Evolutionary conservation across 192 early-diverging fungal species (phyloP), one percentile per base, ranked within the genome.

Genomic region (Coemansia sp.): DNA sequence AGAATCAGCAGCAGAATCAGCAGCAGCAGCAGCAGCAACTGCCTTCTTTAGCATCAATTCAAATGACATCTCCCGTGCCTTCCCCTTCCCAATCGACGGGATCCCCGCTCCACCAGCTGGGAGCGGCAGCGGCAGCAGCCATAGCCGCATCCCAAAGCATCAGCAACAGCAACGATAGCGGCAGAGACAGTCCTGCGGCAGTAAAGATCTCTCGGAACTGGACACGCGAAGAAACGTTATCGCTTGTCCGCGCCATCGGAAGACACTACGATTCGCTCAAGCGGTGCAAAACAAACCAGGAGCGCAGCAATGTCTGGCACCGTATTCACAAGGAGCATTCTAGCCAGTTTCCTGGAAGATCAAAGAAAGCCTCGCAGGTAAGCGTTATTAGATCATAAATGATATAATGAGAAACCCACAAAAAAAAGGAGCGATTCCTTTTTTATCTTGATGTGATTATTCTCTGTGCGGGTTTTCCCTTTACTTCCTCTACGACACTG

Each of bases 311-410:
- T 25, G 76, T 83, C 7, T 83, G 81, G 81, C 75, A 78, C 17
- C 76, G 73, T 22, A 78, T 83, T 38, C 81, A 83, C 55, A 77
- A 83, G 53, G 81, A 83, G 59, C 81, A 83, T 25, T 83, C 81
- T 40, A 67, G 69, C 49, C 76, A 75, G 70, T 83, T 83, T 50
- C 81, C 81, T 0, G 81, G 81, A 0, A 63, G 81, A 25, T 83
- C 81, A 13, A 83, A 83, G 32, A 83, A 83, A 64, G 81, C 81
- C 4, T 82, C 79, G 7, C 79, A 82, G 79, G 79, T 81, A 76
- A 67, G 74, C 25, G 32, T 32, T 32, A 32, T 32, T 32, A 32
- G 32, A 32, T 32, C 4, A 32, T 32, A 4, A 32, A 32, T 32
- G 32, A 32, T 37, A 49, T 7, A 32, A 32, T 32, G 32, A 45